Evolutionary conservation across 1,139 yeast species (phyloP).

Genomic region (Komagataea norvegica): DNA sequence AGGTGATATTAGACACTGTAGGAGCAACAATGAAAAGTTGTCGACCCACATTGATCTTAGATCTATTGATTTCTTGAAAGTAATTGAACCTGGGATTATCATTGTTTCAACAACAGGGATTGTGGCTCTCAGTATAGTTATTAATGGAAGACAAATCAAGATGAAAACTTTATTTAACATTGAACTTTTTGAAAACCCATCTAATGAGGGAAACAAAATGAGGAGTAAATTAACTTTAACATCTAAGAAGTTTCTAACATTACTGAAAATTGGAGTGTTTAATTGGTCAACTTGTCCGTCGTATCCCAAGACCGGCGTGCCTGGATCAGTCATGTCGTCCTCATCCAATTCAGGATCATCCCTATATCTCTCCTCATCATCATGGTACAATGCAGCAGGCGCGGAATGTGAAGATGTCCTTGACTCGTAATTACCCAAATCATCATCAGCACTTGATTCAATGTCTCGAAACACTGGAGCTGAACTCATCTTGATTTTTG

Average conservation of each 20-base stretch:
- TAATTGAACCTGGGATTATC: slow-evolving; percentile 8
- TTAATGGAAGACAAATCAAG: slow-evolving; percentile 40
- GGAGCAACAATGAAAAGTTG: slow-evolving; percentile 13
- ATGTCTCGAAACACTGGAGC: slow-evolving; percentile 18
- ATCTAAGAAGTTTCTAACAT: neutral
- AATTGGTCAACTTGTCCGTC: neutral
- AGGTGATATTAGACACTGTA: slow-evolving; percentile 23
- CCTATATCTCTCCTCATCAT: slow-evolving; percentile 6
- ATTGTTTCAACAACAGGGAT: slow-evolving; percentile 42
- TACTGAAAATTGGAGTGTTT: neutral
- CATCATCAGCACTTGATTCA: slow-evolving; percentile 5
- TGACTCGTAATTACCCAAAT: slow-evolving; percentile 11
- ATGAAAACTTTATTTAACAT: slow-evolving; percentile 27
- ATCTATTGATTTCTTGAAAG: slow-evolving; percentile 10
- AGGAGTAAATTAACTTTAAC: slow-evolving; percentile 1
- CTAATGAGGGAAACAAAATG: slow-evolving; percentile 28
- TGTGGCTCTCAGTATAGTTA: slow-evolving; percentile 41
- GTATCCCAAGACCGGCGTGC: slow-evolving; percentile 4
- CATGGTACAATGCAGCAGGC: slow-evolving; percentile 14
- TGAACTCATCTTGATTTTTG: slow-evolving; percentile 16
- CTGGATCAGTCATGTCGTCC: slow-evolving; percentile 9
- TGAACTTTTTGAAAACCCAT: slow-evolving; percentile 22
- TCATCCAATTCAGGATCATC: slow-evolving; percentile 11
- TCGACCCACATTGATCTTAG: slow-evolving; percentile 12
- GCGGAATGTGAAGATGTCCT: slow-evolving; percentile 15